Conservation (phyloP, 768 basidiomycete species). For the Dentipellis sp. region DNA sequence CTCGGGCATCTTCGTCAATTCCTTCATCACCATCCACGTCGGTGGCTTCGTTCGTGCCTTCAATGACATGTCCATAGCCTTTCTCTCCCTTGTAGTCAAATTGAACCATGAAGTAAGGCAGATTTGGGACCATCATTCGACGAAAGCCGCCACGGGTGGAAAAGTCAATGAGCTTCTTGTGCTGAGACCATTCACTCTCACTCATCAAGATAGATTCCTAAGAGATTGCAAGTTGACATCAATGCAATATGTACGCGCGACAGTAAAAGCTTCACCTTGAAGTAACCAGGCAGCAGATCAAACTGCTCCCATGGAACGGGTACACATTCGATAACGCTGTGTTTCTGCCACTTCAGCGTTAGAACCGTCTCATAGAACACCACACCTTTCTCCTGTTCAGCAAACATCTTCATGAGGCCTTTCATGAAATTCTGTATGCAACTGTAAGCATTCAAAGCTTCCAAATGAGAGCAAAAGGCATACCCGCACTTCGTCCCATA, state of each 20-base stretch:
- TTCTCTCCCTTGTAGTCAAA: constrained; percentile 98
- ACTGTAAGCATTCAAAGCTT: too few species aligned
- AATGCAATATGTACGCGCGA: background rate
- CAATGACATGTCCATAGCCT: constrained; percentile 97
- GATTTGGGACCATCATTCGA: constrained; percentile 88
- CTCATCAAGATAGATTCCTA: constrained; percentile 91
- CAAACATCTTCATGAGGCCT: constrained; percentile 91
- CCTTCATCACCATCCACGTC: constrained; percentile 52
- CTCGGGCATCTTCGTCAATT: constrained; percentile 80
- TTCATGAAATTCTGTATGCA: constrained; percentile 64
- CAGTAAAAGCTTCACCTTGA: constrained; percentile 51
- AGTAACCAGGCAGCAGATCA: constrained; percentile 85
- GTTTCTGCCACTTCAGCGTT: constrained; percentile 77
- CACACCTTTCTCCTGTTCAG: constrained; percentile 87
- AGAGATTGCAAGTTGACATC: background rate
- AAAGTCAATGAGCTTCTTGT: constrained; percentile 96
- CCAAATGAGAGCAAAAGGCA: constrained; percentile 18
- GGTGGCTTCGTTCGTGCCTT: constrained; percentile 66
- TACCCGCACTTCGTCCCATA: constrained; percentile 96
- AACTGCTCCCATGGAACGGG: constrained; percentile 86
- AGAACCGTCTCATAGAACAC: constrained; percentile 94
- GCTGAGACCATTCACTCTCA: constrained; percentile 96
- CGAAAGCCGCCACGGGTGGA: constrained; percentile 86
- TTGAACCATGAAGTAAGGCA: constrained; percentile 98
- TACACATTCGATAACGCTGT: constrained; percentile 90